Evolutionary conservation across 2,329 filamentous ascomycete species (phyloP), one percentile per base, ranked within the genome.

Genomic region (Trichophyton simii): DNA sequence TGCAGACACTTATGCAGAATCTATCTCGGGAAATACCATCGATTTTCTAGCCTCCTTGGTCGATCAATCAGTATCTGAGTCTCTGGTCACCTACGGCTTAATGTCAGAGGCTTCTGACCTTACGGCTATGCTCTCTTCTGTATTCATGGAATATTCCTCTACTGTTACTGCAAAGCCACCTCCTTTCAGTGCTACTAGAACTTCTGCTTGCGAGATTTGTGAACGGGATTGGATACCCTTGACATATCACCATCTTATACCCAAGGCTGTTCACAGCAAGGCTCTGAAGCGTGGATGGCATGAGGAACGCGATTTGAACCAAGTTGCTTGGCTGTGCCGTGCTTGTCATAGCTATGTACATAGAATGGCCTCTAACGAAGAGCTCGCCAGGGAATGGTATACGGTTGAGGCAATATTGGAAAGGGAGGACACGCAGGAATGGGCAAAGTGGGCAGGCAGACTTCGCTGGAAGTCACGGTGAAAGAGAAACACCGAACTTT

Each of bases 331-430:
- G 89, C 74, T 95, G 66, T 95, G 90, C 73, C 80, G 89, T 58
- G 87, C 89, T 1, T 95, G 90, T 68, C 90, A 95, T 76, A 83
- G 81, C 48, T 91, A 89, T 70, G 88, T 95, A 71, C 90, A 95
- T 76, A 77, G 83, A 44, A 82, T 91, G 69, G 86, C 83, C 38
- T 79, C 76, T 3, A 89, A 94, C 70, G 89, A 95, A 78, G 88
- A 88, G 67, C 75, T 95, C 66, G 90, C 89, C 13, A 79, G 81
- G 67, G 76, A 85, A 60, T 90, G 80, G 70, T 89, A 84, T 74
- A 91, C 84, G 0, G 83, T 94, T 5, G 88, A 92, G 60, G 73
- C 81, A 66, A 77, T 95, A 64, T 70, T 87, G 69, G 82, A 79
- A 68, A 82, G 87, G 71, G 85, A 88, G 46, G 87, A 90, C 77